A percentile compares a stretch with the other conserved stretches of the same genome.
phyloP scores from a whole-genome alignment of 176 grass and related monocot genomes.

The Aegilops tauschii region DNA sequence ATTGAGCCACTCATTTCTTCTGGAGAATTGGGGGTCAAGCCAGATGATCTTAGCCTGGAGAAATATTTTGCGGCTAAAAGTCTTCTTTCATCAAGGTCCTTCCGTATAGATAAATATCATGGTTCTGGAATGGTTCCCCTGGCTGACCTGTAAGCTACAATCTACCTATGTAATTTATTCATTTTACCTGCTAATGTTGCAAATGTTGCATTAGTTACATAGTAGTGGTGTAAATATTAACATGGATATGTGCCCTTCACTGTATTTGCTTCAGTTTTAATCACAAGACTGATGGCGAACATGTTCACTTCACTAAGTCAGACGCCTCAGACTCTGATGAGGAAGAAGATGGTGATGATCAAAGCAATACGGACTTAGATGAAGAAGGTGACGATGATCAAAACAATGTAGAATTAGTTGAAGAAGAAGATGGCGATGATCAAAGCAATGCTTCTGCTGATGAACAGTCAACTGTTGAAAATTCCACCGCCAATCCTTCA shows the following conservation, averaged over 20 bases:
- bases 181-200: background rate
- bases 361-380: conserved; percentile 22
- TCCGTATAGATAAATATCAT: conserved; percentile 68
- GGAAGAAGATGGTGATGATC: conserved; percentile 42
- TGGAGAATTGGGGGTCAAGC: conserved; percentile 49
- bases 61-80: conserved; percentile 85
- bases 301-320: conserved; percentile 72
- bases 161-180: background rate
- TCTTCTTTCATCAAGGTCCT: conserved; percentile 87
- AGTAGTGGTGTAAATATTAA: background rate
- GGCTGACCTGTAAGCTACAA: conserved; percentile 81
- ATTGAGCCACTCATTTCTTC: conserved; percentile 67
- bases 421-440: conserved; percentile 43
- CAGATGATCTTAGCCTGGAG: conserved; percentile 67
- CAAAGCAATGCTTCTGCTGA: conserved; percentile 33
- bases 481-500: conserved; percentile 44
- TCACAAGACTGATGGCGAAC: conserved; percentile 88
- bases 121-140: conserved; percentile 95
- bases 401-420: conserved; percentile 27
- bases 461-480: conserved; percentile 42
- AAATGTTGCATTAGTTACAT: background rate
- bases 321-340: conserved; percentile 43
- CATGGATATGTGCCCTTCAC: conserved; percentile 1
- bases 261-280: conserved; percentile 63
- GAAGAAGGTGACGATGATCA: background rate